Percentiles rank a stretch among this genome's conserved stretches.
These are phyloP conservation scores for Trichoderma polysporum DNA, from an alignment of 2,329 filamentous ascomycete species.

Conservation along the genomic window DNA sequence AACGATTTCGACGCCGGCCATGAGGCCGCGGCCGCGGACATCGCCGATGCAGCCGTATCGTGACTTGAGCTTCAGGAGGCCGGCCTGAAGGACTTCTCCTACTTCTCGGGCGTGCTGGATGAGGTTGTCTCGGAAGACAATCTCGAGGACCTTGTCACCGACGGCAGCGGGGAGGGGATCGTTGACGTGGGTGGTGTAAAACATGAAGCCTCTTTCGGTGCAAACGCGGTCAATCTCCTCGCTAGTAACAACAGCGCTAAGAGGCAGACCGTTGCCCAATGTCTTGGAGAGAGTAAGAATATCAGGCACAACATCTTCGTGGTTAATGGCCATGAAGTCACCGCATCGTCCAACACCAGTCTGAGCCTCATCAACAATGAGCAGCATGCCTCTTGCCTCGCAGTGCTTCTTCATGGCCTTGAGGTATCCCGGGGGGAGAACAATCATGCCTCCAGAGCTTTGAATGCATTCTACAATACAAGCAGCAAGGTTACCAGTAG, in stretches of 20 bases:
- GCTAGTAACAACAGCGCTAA: constrained; percentile 58
- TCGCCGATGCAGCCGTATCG: constrained; percentile 63
- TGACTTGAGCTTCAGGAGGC: constrained; percentile 45
- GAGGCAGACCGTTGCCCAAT: constrained; percentile 58
- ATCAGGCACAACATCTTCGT: constrained; percentile 55
- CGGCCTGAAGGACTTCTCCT: constrained; percentile 48
- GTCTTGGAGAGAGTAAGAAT: constrained; percentile 63
- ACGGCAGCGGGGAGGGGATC: constrained; percentile 61
- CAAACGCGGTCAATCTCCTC: constrained; percentile 51
- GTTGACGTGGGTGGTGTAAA: constrained; percentile 62
- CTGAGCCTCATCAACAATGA: constrained; percentile 63
- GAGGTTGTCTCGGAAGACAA: constrained; percentile 56
- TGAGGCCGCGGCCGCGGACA: constrained; percentile 57
- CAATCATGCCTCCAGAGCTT: constrained; percentile 58
- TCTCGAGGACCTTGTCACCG: constrained; percentile 61
- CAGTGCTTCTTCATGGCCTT: constrained; percentile 55
- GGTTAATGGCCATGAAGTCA: constrained; percentile 58
- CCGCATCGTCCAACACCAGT: constrained; percentile 58
- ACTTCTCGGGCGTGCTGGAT: constrained; percentile 44
- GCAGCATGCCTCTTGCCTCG: constrained; percentile 55
- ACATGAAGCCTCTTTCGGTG: constrained; percentile 51
- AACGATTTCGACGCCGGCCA: constrained; percentile 60
- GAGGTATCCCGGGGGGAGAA: constrained; percentile 59
- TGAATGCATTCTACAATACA: constrained; percentile 64
- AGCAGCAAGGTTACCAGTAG: constrained; percentile 61